Conservation (phyloP, 352 stramenopile species). For the Phytopythium montanum region DNA sequence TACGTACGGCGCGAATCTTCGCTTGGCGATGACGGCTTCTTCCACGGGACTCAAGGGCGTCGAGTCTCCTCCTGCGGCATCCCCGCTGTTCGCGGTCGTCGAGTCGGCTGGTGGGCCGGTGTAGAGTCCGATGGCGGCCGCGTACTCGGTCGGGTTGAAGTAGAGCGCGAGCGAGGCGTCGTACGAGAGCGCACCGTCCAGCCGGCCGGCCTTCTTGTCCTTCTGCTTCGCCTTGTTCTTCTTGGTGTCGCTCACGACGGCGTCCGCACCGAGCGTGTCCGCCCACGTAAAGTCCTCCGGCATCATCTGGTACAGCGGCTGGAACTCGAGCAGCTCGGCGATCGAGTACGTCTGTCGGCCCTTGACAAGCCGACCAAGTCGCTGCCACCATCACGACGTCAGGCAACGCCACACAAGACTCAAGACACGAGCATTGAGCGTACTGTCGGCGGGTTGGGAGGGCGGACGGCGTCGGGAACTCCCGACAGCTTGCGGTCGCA, state of each 20-base stretch:
- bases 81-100: conserved; percentile 7
- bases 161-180: conserved; percentile 71
- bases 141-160: conserved; percentile 78
- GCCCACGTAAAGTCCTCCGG: conserved; percentile 58
- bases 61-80: conserved; percentile 9
- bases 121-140: conserved; percentile 58
- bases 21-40: conserved; percentile 55
- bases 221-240: conserved; percentile 39
- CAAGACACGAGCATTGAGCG: background rate
- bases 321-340: conserved; percentile 69
- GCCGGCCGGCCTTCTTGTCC: conserved; percentile 32
- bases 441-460: conserved; percentile 33
- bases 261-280: conserved; percentile 50
- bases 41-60: conserved; percentile 51
- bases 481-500: conserved; percentile 37
- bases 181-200: conserved; percentile 42
- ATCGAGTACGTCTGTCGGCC: conserved; percentile 57
- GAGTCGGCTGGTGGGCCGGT: conserved; percentile 30
- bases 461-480: conserved; percentile 45
- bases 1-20: conserved; percentile 48
- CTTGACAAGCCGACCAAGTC: conserved; percentile 40
- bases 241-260: conserved; percentile 49
- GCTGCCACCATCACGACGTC: conserved; percentile 15
- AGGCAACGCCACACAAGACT: background rate
- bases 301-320: conserved; percentile 65